Evolutionary conservation across 208 protist species (phyloP), one percentile per base, ranked within the genome.

Genomic region (Trypanosoma cruzi): DNA sequence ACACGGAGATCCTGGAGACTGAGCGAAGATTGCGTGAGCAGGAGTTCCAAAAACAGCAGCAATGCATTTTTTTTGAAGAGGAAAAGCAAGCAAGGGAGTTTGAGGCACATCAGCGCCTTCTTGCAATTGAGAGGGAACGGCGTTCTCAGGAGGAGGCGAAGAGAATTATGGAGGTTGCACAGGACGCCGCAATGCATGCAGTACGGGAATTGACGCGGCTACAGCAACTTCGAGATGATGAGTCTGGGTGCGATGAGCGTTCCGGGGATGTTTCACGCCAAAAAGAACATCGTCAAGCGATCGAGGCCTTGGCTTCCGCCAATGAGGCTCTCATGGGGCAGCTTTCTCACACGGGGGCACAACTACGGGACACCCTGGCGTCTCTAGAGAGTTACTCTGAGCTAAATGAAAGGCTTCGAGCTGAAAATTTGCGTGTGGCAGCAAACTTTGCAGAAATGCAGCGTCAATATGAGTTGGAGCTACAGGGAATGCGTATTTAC

Each of bases 401-500:
- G 37, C 50, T 32, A 29, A 61, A 59, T 32, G 71, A 76, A 56
- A 60, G 54, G 28, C 53, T 76, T 40, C 48, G 34, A 18, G 32
- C 50, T 24, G 71, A 70, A 28, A 76, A 76, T 40, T 0, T 22
- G 26, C 71, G 44, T 5, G 49, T 76, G 36, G 14, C 54, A 55
- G 36, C 28, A 6, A 59, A 37, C 6, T 57, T 70, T 34, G 28
- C 46, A 14, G 63, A 67, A n/a, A 56, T 75, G 50, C 69, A 42
- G 26, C 60, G 55, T 22, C 59, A 75, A 22, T 75, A 64, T 32
- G 69, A 75, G 20, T 26, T 65, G n/a, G 69, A 75, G 42, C 40
- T 75, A 11, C 69, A 64, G 24, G 69, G 58, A 31, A 68, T 75
- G 69, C 26, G 61, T 11, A 75, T 68, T 32, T 50, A 75, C 24